phyloP scores from a whole-genome alignment of 495 filamentous ascomycete genomes.

The Chaetomium cochliodes region DNA sequence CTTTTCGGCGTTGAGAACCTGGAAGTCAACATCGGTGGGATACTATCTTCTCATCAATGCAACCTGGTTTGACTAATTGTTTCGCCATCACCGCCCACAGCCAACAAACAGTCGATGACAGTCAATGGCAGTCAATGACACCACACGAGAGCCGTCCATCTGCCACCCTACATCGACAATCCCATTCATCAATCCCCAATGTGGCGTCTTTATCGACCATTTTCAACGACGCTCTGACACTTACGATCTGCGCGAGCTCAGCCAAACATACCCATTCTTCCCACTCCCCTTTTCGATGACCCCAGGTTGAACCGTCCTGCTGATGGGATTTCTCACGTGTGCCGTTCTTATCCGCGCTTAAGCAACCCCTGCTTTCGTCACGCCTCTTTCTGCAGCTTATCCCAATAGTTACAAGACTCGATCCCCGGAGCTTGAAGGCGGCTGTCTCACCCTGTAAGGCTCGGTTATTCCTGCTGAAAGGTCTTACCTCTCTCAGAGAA shows the following conservation, averaged over 20 bases:
- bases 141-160: neutral
- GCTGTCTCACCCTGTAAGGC: neutral
- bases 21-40: neutral
- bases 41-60: neutral
- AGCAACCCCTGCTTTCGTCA: neutral
- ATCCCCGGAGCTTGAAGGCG: neutral
- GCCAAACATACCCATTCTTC: constrained; percentile 13
- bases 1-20: neutral
- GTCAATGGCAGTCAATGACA: neutral
- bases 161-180: constrained; percentile 3
- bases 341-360: neutral
- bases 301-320: neutral
- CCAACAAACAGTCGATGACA: neutral
- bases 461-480: neutral
- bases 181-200: constrained; percentile 7
- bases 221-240: neutral
- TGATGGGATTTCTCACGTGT: neutral
- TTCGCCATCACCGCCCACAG: constrained; percentile 1
- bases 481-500: too few relatives aligned
- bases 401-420: neutral
- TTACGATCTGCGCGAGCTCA: constrained; percentile 17
- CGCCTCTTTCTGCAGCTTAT: neutral
- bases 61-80: neutral
- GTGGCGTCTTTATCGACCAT: neutral
- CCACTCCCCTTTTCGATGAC: constrained; percentile 5